Evolutionary conservation across 2,329 filamentous ascomycete species (phyloP), one percentile per base, ranked within the genome.

Genomic region (Ustilaginoidea virens): DNA sequence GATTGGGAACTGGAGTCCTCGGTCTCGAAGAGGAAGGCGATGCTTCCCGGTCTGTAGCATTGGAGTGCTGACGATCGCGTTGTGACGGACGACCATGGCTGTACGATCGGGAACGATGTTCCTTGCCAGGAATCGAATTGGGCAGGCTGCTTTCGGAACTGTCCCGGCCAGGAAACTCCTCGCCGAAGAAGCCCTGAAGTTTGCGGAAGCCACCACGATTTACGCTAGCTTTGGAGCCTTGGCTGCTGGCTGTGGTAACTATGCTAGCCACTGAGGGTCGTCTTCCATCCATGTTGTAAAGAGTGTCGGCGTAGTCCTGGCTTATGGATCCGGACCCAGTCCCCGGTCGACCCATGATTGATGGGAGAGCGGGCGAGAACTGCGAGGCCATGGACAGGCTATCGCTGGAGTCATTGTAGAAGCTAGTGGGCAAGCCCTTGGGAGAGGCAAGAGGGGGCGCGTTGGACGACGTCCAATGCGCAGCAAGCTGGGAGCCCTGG

Each of bases 141-240:
- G 62, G 56, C 43, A 80, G 53, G 53, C 71, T 75, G 41, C 69
- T 67, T 33, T 92, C 81, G 30, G 80, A 85, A 38, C 75, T 75
- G 47, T 86, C 78, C 39, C 69, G 64, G 21, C 69, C 71, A 34
- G 74, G 72, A 51, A 80, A 83, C 47, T 93, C 86, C 43, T 94
- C 87, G 26, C 87, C 86, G 55, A 94, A 92, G 49, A 94, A 87
- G 23, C 79, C 81, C 47, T 90, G 81, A 37, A 93, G 63, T 55
- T 87, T 90, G 53, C 86, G 85, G 33, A 78, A 68, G 29, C 80
- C 73, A 41, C 75, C 73, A 34, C 78, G 65, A 35, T 72, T 75
- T 36, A 74, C 61, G 49, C 77, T 80, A 33, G 69, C 68, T 54
- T 75, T 77, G 23, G 87, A 92, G 19, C 81, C 80, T 39, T 80